Percentiles rank a stretch among this genome's conserved stretches.
These are phyloP conservation scores for Candida mesenterica DNA, from an alignment of 1,139 yeast genomes.

Conservation along the genomic window DNA sequence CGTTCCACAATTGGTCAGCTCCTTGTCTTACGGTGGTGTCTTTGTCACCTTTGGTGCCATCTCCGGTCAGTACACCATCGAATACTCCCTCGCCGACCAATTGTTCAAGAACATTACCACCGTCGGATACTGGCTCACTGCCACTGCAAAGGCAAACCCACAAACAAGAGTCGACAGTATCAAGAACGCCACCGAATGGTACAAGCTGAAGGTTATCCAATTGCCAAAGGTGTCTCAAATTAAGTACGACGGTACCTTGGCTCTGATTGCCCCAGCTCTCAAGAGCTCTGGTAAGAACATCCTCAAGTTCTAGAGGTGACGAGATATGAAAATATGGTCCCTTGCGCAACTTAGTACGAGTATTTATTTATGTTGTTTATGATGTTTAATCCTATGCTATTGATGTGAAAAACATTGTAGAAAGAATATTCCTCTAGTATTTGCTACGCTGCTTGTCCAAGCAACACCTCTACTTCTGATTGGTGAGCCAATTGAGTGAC, in stretches of 20 bases:
- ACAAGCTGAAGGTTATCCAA: conserved; percentile 12
- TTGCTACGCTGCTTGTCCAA: too few species aligned
- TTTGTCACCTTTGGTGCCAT: conserved; percentile 31
- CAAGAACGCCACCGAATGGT: conserved; percentile 13
- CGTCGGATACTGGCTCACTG: conserved; percentile 20
- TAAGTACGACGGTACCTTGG: conserved; percentile 10
- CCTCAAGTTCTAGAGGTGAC: conserved; percentile 6
- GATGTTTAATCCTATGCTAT: too few species aligned
- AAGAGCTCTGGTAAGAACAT: conserved; percentile 9
- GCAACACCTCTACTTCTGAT: too few species aligned
- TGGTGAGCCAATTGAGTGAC: too few species aligned
- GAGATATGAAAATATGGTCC: too few species aligned
- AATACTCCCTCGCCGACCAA: conserved; percentile 15
- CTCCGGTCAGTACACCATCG: conserved; percentile 12
- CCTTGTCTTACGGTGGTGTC: conserved; percentile 25
- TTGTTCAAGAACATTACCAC: conserved; percentile 20
- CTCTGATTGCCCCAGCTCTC: conserved; percentile 5
- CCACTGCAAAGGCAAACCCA: conserved; percentile 17
- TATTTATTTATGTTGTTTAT: too few species aligned
- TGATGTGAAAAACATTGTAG: too few species aligned
- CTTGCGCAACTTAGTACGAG: not conserved
- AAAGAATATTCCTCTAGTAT: too few species aligned
- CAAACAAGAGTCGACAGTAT: conserved; percentile 17
- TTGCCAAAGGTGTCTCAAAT: conserved; percentile 11
- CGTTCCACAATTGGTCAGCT: conserved; percentile 22